A percentile compares a stretch with the other conserved stretches of the same genome.
These are phyloP conservation scores for Zizania palustris DNA, from an alignment of 202 grass and related monocot genomes.

Conservation along the genomic window DNA sequence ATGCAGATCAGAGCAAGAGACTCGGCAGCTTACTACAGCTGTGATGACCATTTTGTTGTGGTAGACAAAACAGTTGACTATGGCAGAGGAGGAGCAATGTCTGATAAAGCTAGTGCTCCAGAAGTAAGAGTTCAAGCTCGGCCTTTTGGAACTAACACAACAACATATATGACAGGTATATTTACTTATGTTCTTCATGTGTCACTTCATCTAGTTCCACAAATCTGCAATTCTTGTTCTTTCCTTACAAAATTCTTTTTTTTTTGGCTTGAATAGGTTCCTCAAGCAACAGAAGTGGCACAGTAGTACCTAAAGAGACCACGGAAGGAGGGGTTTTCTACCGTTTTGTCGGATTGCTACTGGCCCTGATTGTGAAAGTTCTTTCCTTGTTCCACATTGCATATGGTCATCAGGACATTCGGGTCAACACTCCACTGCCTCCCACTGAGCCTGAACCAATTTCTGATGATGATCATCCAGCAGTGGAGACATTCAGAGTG, in stretches of 20 bases:
- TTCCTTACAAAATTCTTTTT: not conserved
- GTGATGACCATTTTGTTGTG: conserved; percentile 96
- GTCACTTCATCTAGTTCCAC: not conserved
- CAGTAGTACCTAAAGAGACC: conserved; percentile 29
- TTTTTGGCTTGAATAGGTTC: conserved; percentile 43
- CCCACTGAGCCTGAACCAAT: conserved; percentile 42
- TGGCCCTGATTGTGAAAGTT: conserved; percentile 47
- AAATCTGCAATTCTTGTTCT: not conserved
- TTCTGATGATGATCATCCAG: conserved; percentile 48
- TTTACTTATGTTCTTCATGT: not conserved
- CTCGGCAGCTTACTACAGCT: conserved; percentile 92
- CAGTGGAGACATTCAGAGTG: conserved; percentile 45
- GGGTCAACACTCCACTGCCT: conserved; percentile 22
- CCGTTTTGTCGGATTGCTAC: conserved; percentile 45
- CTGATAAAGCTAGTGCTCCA: conserved; percentile 43
- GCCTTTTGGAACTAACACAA: conserved; percentile 15
- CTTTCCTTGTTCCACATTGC: conserved; percentile 56
- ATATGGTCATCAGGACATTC: conserved; percentile 39
- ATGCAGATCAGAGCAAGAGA: conserved; percentile 81
- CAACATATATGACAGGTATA: conserved; percentile 47
- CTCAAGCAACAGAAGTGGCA: conserved; percentile 31
- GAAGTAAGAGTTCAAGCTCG: conserved; percentile 45
- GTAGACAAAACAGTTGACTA: conserved; percentile 94
- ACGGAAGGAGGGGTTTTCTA: conserved; percentile 42
- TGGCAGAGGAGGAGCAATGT: conserved; percentile 56